Base-by-base conservation (phyloP, 805 yeast genomes). In the Wickerhamomyces rabaulensis region DNA sequence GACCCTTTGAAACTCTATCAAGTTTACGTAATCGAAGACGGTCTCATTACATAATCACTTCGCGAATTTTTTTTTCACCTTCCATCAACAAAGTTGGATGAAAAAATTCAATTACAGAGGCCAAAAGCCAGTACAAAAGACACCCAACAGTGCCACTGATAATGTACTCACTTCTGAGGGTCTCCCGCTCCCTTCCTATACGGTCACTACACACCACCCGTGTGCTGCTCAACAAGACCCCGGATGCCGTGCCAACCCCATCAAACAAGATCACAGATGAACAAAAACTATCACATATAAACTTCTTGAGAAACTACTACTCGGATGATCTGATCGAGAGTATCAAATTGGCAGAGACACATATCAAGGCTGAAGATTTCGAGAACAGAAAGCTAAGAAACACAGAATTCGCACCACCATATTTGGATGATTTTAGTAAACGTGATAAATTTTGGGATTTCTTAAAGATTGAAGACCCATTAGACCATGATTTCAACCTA, bases 261-360 rank as follows among this genome's bases (percentile, higher is more conserved):
- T 39, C 44, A 37, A 20, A 38, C 27, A 12, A 29, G 21, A 21
- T 51, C 31, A 31, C 54, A 26, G 48, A 50, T 38, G 46, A 47
- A 2, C 46, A 43, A 27, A 55, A 62, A 37, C 47, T 49, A 22
- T 43, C 62, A 37, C 68, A 67, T 50, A 55, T 68, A 37, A 62
- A 64, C 23, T 54, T 65, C 38, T 57, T 91, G 54, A 65, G 79
- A 41, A 80, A 89, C 61, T 92, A 83, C 70, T 92, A 92, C 65
- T 80, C 92, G 9, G 87, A 90, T 27, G 85, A 83, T 48, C 74
- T 91, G 43, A 76, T 92, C 52, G 87, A 88, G 61, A 79, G 95
- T 44, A 88, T 94, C 54, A 73, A 85, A 55, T 74, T 84, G 40
- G 87, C 97, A 0, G 97, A 92, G 68, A 71, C 84, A 6, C 74